A percentile compares a stretch with the other conserved stretches of the same genome.
phyloP scores from a whole-genome alignment of 495 filamentous ascomycete genomes.

The Cryomyces minteri region DNA sequence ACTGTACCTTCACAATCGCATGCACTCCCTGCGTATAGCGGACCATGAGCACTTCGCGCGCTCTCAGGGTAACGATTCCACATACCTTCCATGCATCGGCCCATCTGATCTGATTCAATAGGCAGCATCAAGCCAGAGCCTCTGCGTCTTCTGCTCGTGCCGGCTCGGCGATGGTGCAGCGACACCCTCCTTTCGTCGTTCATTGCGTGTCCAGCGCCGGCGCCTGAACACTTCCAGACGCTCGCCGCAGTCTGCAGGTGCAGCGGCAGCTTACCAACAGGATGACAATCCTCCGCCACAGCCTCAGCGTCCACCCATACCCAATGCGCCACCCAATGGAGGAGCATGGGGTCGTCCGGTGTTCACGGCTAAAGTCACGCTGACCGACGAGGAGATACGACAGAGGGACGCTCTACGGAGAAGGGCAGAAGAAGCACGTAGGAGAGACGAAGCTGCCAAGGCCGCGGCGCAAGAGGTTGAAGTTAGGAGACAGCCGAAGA shows the following conservation, averaged over 20 bases:
- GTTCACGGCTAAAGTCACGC: neutral
- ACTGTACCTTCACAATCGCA: neutral
- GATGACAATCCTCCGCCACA: constrained; percentile 1
- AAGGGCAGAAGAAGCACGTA: neutral
- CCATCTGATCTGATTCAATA: neutral
- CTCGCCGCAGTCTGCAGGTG: constrained; percentile 7
- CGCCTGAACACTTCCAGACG: constrained; percentile 11
- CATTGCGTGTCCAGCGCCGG: constrained; percentile 2
- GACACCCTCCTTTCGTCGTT: neutral
- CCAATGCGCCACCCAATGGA: neutral
- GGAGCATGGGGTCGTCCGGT: neutral
- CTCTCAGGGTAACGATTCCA: constrained; percentile 1
- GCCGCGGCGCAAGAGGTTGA: too few species aligned
- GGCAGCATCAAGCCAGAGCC: constrained; percentile 12
- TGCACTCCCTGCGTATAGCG: neutral
- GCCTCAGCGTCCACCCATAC: neutral
- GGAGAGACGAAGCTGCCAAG: neutral
- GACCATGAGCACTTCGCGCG: constrained; percentile 4
- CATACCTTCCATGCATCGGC: neutral
- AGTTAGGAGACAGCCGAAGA: too few species aligned
- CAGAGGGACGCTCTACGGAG: neutral
- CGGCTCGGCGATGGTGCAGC: constrained; percentile 2
- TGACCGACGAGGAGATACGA: neutral
- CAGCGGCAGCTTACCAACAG: constrained; percentile 3
- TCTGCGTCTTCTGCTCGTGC: constrained; percentile 19